phyloP scores from a whole-genome alignment of 1,284 basidiomycete species.

The Chondrostereum purpureum region DNA sequence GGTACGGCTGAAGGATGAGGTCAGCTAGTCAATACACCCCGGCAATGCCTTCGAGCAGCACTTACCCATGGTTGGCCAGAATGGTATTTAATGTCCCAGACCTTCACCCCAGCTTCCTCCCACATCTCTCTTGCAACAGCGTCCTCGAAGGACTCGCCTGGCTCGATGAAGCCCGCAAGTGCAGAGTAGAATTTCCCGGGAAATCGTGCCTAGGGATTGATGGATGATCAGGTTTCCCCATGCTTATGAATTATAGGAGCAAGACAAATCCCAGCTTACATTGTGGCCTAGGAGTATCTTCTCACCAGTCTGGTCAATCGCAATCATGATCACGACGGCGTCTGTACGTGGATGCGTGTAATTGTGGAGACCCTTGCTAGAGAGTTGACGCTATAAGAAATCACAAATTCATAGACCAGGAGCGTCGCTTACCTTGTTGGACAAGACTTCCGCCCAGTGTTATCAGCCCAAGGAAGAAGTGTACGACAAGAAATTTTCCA shows the following conservation, averaged over 20 bases:
- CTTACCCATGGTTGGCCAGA: constrained; percentile 79
- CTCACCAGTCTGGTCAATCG: constrained; percentile 72
- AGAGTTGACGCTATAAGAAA: constrained; percentile 11
- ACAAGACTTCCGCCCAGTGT: constrained; percentile 56
- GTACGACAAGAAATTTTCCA: constrained; percentile 88
- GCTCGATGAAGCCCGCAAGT: constrained; percentile 87
- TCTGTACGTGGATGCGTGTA: constrained; percentile 87
- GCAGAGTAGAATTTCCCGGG: constrained; percentile 78
- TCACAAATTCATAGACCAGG: constrained; percentile 8
- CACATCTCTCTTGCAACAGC: constrained; percentile 89
- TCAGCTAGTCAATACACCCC: not conserved
- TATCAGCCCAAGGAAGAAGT: constrained; percentile 64
- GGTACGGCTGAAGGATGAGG: constrained; percentile 58
- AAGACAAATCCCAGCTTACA: too few relatives aligned
- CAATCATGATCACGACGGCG: constrained; percentile 89
- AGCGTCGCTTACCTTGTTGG: constrained; percentile 49
- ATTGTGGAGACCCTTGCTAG: constrained; percentile 79
- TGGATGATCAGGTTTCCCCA: constrained; percentile 9
- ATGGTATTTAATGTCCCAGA: constrained; percentile 83
- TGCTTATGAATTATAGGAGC: not conserved
- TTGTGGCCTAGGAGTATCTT: constrained; percentile 84
- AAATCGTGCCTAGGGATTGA: constrained; percentile 71
- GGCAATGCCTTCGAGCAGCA: constrained; percentile 10
- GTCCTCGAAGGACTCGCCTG: constrained; percentile 93
- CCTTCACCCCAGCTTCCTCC: constrained; percentile 89